Evolutionary conservation across 1,139 yeast genomes (phyloP), one percentile per base, ranked within the genome.

Genomic region (Debaryomycetaceae sp.): DNA sequence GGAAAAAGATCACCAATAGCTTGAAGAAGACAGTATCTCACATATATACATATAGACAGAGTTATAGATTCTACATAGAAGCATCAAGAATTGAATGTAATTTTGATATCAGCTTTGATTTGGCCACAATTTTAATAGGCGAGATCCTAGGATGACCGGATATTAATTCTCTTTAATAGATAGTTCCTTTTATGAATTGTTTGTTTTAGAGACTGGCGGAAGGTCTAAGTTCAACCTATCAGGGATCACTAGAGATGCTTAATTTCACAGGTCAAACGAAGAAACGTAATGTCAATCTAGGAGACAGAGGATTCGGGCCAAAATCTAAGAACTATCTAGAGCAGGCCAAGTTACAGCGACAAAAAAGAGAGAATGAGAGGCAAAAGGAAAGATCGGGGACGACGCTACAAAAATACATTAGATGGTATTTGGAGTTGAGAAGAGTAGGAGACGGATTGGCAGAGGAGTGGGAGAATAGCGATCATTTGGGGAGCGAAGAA

Each of bases 241-340:
- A 31, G 33, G n/a, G 5, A 31, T 13, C 11, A 11, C 7, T 6
- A 31, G 18, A 30, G 17, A 73, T 73, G 78, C 45, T 75, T 35
- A 82, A 83, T 61, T 85, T 85, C 61, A 79, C 81, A 4, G 94
- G 94, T 2, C 77, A 75, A 42, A 73, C 74, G 5, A 73, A 70
- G 49, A 75, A 78, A 48, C 67, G 96, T 42, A 77, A 74, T 31
- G 83, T 91, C 47, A 89, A 91, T 56, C 68, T 89, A 35, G 94
- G 96, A 3, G 85, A 85, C 42, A 53, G 65, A 33, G 61, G 68
- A 17, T 56, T 61, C 3, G 84, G 85, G 41, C 53, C 65, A 33
- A 61, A 67, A 17, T 56, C 62, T 36, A 49, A 55, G 37, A 53
- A 55, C 47, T 56, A 58, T 43, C 63, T 91, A 16, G 78, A 76